Percentiles rank a stretch among this genome's conserved stretches.
Conservation (phyloP, 768 basidiomycete species). For the Termitomyces sp. region DNA sequence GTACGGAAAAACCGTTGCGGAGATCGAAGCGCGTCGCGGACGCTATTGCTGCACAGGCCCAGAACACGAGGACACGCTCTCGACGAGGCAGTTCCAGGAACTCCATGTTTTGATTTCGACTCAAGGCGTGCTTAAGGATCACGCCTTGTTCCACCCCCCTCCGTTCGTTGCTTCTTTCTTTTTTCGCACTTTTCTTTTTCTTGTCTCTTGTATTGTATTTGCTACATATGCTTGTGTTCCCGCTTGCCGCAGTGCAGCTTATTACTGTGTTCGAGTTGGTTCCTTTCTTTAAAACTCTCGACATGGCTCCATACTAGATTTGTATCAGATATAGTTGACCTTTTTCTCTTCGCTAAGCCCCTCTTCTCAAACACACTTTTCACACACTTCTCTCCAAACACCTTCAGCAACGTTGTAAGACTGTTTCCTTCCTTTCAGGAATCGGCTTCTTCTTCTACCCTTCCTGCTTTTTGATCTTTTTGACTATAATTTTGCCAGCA, state of each 20-base stretch:
- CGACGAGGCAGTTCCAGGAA: conserved; percentile 35
- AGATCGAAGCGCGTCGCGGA: conserved; percentile 69
- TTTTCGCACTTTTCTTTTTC: conserved; percentile 4
- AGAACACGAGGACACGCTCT: conserved; percentile 30
- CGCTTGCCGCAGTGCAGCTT: conserved; percentile 4
- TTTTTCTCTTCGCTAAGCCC: not conserved
- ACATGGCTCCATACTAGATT: conserved; percentile 14
- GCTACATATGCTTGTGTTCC: conserved; percentile 4
- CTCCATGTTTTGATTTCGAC: conserved; percentile 28
- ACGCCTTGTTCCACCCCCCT: not conserved
- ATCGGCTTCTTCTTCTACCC: not conserved
- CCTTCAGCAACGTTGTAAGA: conserved; percentile 1
- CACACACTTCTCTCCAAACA: not conserved
- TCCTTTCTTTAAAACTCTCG: not conserved
- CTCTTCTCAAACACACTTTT: not conserved
- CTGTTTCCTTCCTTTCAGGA: not conserved
- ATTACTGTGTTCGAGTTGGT: conserved; percentile 10
- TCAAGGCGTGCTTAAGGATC: conserved; percentile 5
- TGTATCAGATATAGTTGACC: conserved; percentile 29
- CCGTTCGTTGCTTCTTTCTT: conserved; percentile 7
- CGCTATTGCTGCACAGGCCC: conserved; percentile 45
- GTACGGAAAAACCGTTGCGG: conserved; percentile 35
- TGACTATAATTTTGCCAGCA: conserved; percentile 7
- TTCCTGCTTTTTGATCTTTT: not conserved
- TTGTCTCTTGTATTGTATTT: not conserved